Base-by-base conservation (phyloP, 805 yeast species). In the Nematodospora valgi region DNA sequence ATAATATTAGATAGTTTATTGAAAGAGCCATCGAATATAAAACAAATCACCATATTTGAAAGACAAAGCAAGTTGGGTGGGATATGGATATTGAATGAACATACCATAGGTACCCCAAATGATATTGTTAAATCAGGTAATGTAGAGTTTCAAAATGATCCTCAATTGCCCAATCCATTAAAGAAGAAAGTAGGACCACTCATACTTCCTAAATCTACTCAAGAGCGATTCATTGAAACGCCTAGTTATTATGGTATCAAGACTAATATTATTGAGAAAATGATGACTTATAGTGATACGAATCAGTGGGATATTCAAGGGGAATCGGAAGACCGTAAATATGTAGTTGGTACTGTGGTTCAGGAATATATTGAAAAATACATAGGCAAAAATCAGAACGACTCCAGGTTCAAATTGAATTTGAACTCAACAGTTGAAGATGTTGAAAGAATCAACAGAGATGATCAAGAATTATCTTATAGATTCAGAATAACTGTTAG, bases 251-350 rank as follows among this genome's bases (percentile, higher is more conserved):
- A 29, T 11, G 46, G 46, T 3, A 44, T 55, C 21, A 51, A 56
- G 31, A 68, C 76, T 6, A 71, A 71, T 35, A 57, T 70, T 22
- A 63, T 68, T 4, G 74, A 70, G 41, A 55, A 49, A 11, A 37
- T 68, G 37, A 71, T 71, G 76, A 67, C 76, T 0, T 71, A 46
- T 30, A 59, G 69, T 32, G 76, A 71, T 42, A 45, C 44, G 6
- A 59, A 54, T 32, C 35, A 41, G 18, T 71, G 75, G 74, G 52
- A 46, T 4, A 46, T 45, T 12, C 52, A 49, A 1, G 48, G 41
- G 2, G 44, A 43, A 13, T 46, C 48, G 4, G 56, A 48, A 10
- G 45, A 52, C 3, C 40, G 46, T 12, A 43, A 45, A 13, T 58
- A 53, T 30, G 67, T 58, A 6, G 52, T 51, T 18, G 54, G 64